Conservation (phyloP, 139 green algal genomes). For the Eudorina sp. region DNA sequence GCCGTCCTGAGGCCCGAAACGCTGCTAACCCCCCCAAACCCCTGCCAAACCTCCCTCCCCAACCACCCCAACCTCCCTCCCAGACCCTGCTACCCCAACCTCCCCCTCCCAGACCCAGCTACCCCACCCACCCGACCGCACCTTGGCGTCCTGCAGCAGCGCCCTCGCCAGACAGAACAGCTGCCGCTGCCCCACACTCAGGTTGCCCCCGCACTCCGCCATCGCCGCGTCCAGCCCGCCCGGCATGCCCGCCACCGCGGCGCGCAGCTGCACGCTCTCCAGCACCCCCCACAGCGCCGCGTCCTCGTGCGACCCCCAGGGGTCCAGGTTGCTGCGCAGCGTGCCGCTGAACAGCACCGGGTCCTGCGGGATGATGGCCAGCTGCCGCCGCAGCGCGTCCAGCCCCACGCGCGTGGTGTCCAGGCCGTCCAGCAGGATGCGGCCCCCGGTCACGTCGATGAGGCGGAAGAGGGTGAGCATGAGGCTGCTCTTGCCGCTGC, state of each 20-base stretch:
- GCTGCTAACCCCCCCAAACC: too few species aligned
- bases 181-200: slow-evolving; percentile 78
- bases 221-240: slow-evolving; percentile 72
- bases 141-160: slow-evolving; percentile 70
- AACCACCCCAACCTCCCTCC: too few species aligned
- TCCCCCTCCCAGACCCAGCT: too few species aligned
- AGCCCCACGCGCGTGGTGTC: slow-evolving; percentile 79
- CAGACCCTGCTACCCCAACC: too few species aligned
- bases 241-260: slow-evolving; percentile 52
- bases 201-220: slow-evolving; percentile 75
- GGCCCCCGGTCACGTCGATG: slow-evolving; percentile 79
- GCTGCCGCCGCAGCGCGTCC: slow-evolving; percentile 78
- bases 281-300: slow-evolving; percentile 80
- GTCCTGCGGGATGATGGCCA: slow-evolving; percentile 90
- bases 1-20: too few species aligned
- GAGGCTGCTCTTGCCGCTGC: slow-evolving; percentile 84
- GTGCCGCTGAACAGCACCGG: slow-evolving; percentile 88
- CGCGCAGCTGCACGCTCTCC: slow-evolving; percentile 71
- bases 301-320: slow-evolving; percentile 74
- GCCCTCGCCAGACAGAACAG: slow-evolving; percentile 89
- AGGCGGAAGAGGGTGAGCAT: slow-evolving; percentile 90
- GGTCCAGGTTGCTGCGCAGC: slow-evolving; percentile 88
- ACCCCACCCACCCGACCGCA: background rate
- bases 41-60: too few species aligned
- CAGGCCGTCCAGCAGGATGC: slow-evolving; percentile 81